Percentiles rank a stretch among this genome's conserved stretches.
Evolutionary conservation across 805 yeast species (phyloP).

Genomic region (Metschnikowia borealis): DNA sequence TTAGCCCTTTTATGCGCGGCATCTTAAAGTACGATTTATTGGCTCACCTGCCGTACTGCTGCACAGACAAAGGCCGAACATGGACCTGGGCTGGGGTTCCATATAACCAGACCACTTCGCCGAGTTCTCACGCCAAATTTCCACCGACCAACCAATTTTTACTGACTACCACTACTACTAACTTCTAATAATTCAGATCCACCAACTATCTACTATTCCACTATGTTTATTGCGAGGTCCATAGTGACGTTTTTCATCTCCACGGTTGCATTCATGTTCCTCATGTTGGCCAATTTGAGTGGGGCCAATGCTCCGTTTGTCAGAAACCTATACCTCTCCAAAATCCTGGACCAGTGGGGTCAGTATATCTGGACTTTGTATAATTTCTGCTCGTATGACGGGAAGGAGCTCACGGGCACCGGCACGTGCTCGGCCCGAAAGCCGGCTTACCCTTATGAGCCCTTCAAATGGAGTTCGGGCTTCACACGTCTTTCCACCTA

Average conservation of each 20-base stretch:
- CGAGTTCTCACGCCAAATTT: neutral
- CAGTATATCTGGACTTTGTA: constrained; percentile 13
- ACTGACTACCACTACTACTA: no score
- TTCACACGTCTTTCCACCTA: constrained; percentile 1
- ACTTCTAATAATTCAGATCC: no score
- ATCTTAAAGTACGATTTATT: neutral
- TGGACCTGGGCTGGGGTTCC: neutral
- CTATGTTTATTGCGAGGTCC: constrained; percentile 8
- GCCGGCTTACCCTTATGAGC: constrained; percentile 12
- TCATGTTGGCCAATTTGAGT: constrained; percentile 13
- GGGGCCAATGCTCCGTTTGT: constrained; percentile 13
- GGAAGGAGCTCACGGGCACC: constrained; percentile 6
- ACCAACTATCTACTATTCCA: neutral
- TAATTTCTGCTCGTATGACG: constrained; percentile 9
- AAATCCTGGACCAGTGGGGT: constrained; percentile 7
- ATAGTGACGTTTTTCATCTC: constrained; percentile 13
- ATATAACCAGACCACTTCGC: neutral
- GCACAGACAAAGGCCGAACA: constrained; percentile 1
- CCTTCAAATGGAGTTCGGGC: constrained; percentile 13
- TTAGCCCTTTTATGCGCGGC: constrained; percentile 3
- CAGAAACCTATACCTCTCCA: constrained; percentile 11
- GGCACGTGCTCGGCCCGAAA: constrained; percentile 10
- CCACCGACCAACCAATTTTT: no score
- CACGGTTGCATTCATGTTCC: constrained; percentile 13
- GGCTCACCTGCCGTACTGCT: neutral